Percentiles rank a stretch among this genome's conserved stretches.
phyloP scores from a whole-genome alignment of 2,329 filamentous ascomycete species.

The Botryosphaeria dothidea region DNA sequence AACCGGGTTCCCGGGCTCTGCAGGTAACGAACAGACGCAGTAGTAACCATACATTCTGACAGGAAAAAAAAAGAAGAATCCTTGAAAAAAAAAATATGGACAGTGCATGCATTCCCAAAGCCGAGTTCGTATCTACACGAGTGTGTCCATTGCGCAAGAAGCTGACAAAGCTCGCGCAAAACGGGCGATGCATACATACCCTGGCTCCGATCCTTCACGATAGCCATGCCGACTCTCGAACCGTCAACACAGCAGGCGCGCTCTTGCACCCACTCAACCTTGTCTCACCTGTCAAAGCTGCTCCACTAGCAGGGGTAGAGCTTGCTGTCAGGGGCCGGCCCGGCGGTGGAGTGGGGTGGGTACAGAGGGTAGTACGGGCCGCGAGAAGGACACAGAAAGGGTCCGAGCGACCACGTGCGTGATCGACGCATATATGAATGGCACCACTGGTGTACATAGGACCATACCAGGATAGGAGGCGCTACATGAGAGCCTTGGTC shows the following conservation, averaged over 20 bases:
- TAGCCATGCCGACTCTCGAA: no score
- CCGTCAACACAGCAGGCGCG: no score
- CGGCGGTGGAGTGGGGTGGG: neutral
- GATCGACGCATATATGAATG: neutral
- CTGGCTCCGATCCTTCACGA: no score
- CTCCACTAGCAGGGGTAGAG: neutral
- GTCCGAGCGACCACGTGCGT: slow-evolving; percentile 9
- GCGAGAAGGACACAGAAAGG: neutral
- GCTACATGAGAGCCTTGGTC: neutral
- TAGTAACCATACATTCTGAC: no score
- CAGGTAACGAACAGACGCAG: neutral
- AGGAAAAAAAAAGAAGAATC: no score
- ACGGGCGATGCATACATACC: no score
- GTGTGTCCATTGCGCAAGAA: no score
- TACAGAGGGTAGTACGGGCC: neutral
- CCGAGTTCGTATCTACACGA: no score
- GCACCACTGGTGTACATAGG: neutral
- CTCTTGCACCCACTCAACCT: no score
- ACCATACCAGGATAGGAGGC: neutral
- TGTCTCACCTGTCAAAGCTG: neutral
- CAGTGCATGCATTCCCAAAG: no score
- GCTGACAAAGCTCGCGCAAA: no score
- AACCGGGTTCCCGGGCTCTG: neutral
- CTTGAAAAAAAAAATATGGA: no score
- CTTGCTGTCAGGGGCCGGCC: slow-evolving; percentile 7